Evolutionary conservation across 768 basidiomycete genomes (phyloP), one percentile per base, ranked within the genome.

Genomic region (Lactarius sp.): DNA sequence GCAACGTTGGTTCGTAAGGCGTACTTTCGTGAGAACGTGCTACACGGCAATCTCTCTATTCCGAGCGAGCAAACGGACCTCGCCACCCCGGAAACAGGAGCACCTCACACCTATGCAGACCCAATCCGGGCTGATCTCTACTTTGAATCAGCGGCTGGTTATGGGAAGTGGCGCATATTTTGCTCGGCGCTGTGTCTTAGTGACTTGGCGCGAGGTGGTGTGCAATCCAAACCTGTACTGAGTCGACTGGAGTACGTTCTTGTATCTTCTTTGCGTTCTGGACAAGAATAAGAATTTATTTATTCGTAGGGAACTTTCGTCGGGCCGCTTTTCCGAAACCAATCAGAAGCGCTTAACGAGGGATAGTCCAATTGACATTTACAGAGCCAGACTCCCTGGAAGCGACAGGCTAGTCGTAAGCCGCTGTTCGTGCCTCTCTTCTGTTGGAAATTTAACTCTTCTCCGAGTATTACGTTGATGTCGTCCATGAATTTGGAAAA

Each of bases 361-460:
- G 34, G 47, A 66, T 44, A 66, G 60, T 20, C 66, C 60, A 0
- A 34, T 68, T 12, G 64, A 66, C 8, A 62, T 68, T 14, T 68
- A 55, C 12, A 37, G 55, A 18, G 66, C 65, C 13, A 53, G 65
- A 59, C 65, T 68, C 12, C 66, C 66, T 0, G 66, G 66, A 6
- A 60, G 51, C 8, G 13, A 16, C 16, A 59, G 66, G 27, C 44
- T 68, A 1, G 65, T 68, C 2, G 66, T 68, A 44, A 44, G 66
- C 50, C 27, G n/a, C 6, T 7, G 2, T 34, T 18, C 37, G 10
- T 8, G 12, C 5, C 4, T 33, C 34, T 5, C 12, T 3, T 27
- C 27, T 22, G 18, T 34, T 37, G 16, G 36, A 0, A 20, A 20
- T 51, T 16, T 68, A 42, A 54, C 33, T 16, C 8, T 22, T 47